A percentile compares a stretch with the other conserved stretches of the same genome.
Evolutionary conservation across 495 filamentous ascomycete species (phyloP).

Genomic region (Tetracladium marchalianum): DNA sequence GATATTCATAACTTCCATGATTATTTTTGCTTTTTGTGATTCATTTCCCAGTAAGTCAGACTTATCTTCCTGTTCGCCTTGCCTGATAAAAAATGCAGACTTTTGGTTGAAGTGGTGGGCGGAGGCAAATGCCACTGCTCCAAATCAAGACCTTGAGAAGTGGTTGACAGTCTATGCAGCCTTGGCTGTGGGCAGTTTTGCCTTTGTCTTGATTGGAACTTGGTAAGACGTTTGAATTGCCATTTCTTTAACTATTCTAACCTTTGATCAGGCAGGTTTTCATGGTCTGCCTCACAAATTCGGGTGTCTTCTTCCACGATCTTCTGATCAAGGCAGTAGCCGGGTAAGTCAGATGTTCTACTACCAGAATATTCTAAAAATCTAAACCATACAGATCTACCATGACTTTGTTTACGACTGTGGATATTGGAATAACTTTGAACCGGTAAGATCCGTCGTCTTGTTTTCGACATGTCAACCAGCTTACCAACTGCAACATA

Average conservation of each 20-base stretch:
- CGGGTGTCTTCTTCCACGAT: conserved; percentile 10
- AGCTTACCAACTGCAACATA: neutral
- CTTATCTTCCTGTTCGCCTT: neutral
- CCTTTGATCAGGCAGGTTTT: conserved; percentile 17
- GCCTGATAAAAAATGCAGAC: conserved; percentile 4
- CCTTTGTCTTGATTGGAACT: conserved; percentile 7
- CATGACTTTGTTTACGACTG: conserved; percentile 19
- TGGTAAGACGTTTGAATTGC: neutral
- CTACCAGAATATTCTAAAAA: neutral
- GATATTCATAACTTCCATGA: neutral
- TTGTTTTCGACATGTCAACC: conserved; percentile 21
- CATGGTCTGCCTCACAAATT: conserved; percentile 14
- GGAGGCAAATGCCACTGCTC: conserved; percentile 7
- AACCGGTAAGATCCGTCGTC: conserved; percentile 9
- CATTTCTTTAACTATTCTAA: conserved; percentile 5
- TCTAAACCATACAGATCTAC: conserved; percentile 17
- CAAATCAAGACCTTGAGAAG: conserved; percentile 14
- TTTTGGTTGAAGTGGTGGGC: conserved; percentile 29
- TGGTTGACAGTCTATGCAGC: conserved; percentile 2
- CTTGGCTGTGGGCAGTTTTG: neutral
- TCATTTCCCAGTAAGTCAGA: conserved; percentile 6
- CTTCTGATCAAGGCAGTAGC: conserved; percentile 1
- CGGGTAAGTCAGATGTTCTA: neutral
- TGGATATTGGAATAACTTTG: conserved; percentile 20
- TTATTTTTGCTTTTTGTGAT: neutral